A percentile compares a stretch with the other conserved stretches of the same genome.
Evolutionary conservation across 1,139 yeast species (phyloP).

Genomic region (Lodderomyces metapsilosis): DNA sequence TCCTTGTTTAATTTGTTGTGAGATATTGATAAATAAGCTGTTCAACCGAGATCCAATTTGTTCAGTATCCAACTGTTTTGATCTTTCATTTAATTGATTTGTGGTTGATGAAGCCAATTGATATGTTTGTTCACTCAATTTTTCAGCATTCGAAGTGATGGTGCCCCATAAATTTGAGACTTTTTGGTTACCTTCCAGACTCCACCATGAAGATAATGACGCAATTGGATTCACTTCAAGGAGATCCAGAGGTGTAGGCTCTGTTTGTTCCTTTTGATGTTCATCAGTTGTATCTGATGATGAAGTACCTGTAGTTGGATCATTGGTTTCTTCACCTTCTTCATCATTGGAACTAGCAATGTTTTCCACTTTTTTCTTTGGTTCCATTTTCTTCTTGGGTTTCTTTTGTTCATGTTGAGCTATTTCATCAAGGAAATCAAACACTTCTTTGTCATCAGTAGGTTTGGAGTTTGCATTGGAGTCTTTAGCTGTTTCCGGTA

Average conservation of each 20-base stretch:
- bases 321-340: slow-evolving; percentile 11
- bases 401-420: slow-evolving; percentile 46
- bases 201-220: slow-evolving; percentile 80
- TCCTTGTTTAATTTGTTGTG: slow-evolving; percentile 52
- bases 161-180: slow-evolving; percentile 72
- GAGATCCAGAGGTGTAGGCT: background rate
- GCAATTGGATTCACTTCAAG: slow-evolving; percentile 60
- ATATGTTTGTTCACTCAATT: slow-evolving; percentile 41
- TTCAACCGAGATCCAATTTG: slow-evolving; percentile 35
- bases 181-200: slow-evolving; percentile 68
- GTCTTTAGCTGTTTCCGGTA: slow-evolving; percentile 54
- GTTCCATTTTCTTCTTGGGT: slow-evolving; percentile 22
- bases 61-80: slow-evolving; percentile 35
- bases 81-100: slow-evolving; percentile 41
- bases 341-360: background rate
- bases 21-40: slow-evolving; percentile 34
- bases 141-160: slow-evolving; percentile 45
- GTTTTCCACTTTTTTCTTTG: slow-evolving; percentile 19
- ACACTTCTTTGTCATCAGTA: slow-evolving; percentile 54
- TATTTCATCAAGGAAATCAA: slow-evolving; percentile 85
- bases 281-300: slow-evolving; percentile 12
- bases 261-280: slow-evolving; percentile 8
- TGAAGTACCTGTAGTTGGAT: slow-evolving; percentile 11
- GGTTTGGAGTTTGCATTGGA: slow-evolving; percentile 4
- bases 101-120: slow-evolving; percentile 45